Conservation (phyloP, 2,329 filamentous ascomycete species). For the Aphanocladium album region DNA sequence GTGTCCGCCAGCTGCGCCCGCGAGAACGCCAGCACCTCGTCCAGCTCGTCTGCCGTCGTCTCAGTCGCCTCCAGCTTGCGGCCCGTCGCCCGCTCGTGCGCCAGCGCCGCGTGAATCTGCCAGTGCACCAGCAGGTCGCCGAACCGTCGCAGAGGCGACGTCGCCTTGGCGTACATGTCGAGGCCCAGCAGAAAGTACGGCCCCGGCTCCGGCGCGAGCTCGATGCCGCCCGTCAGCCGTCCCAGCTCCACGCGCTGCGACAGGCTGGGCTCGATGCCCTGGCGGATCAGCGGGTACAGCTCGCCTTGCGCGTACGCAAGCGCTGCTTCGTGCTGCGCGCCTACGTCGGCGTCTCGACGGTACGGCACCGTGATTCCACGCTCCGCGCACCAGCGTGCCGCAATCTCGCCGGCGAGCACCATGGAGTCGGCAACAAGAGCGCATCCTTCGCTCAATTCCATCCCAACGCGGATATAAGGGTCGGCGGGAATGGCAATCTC, state of each 20-base stretch:
- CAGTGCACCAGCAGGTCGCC: constrained; percentile 60
- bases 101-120: constrained; percentile 58
- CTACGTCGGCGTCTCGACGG: constrained; percentile 42
- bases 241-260: constrained; percentile 26
- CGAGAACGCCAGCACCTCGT: constrained; percentile 43
- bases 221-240: constrained; percentile 41
- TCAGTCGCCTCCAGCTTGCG: constrained; percentile 20
- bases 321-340: constrained; percentile 29
- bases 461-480: constrained; percentile 42
- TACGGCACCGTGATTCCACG: constrained; percentile 57
- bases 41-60: constrained; percentile 27
- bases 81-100: constrained; percentile 35
- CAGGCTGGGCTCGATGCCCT: constrained; percentile 29
- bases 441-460: constrained; percentile 26
- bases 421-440: constrained; percentile 42
- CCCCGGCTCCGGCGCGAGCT: constrained; percentile 47
- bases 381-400: constrained; percentile 54
- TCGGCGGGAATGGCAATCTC: constrained; percentile 35
- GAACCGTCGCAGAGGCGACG: constrained; percentile 62
- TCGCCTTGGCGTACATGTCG: constrained; percentile 58
- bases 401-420: constrained; percentile 58
- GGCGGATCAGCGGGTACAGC: constrained; percentile 29
- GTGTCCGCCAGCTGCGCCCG: constrained; percentile 35
- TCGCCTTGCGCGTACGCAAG: constrained; percentile 32
- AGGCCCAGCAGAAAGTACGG: constrained; percentile 54